Conservation (phyloP, 306 rosid genomes). For the Quercus glauca region DNA sequence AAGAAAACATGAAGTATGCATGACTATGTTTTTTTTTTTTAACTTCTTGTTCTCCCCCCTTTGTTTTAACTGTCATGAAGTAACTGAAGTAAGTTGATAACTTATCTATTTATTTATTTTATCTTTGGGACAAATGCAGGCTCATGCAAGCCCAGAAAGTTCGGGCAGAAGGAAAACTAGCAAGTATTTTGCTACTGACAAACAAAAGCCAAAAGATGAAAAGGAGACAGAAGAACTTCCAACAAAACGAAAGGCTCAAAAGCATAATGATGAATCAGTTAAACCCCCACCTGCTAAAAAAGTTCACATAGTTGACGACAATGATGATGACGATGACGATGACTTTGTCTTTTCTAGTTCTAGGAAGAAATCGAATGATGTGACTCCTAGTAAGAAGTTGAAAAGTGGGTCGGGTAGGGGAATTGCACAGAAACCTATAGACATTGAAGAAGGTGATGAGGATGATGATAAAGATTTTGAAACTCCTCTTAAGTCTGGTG, state of each 20-base stretch:
- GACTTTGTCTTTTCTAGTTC: constrained; percentile 37
- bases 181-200: constrained; percentile 58
- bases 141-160: constrained; percentile 45
- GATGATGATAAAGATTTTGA: constrained; percentile 47
- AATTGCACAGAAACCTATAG: constrained; percentile 39
- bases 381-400: constrained; percentile 65
- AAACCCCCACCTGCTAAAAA: constrained; percentile 46
- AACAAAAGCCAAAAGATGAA: constrained; percentile 51
- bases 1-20: background rate
- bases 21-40: background rate
- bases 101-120: background rate
- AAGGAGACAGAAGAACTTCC: constrained; percentile 47
- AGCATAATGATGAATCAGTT: constrained; percentile 36
- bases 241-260: constrained; percentile 62
- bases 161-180: constrained; percentile 81
- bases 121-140: constrained; percentile 34
- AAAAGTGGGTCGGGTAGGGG: constrained; percentile 73
- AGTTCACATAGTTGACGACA: constrained; percentile 33
- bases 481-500: constrained; percentile 52
- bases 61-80: constrained; percentile 5
- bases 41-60: background rate
- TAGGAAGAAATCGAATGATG: constrained; percentile 43
- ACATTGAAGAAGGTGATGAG: constrained; percentile 55
- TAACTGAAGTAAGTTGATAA: background rate
- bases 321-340: constrained; percentile 34